Evolutionary conservation across 176 grass and related monocot genomes (phyloP), one percentile per base, ranked within the genome.

Genomic region (Saccharum officinarum): DNA sequence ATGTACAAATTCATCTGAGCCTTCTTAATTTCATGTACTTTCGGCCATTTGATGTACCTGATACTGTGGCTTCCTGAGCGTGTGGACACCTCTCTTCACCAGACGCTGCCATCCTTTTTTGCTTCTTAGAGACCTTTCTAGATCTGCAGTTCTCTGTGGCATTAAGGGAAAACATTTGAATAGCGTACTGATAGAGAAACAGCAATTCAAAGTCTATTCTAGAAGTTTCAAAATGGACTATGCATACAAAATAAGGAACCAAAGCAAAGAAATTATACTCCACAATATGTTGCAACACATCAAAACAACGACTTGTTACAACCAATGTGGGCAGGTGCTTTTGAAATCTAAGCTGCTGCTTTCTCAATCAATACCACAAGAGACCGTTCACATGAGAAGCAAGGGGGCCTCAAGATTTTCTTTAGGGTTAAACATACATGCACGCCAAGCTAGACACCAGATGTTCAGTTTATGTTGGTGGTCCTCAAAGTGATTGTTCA

Each of bases 71-170:
- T 95, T 95, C 84, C 55, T 95, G 20, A 98, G 89, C 17, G 96
- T 95, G 87, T 90, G 93, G 31, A 84, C 87, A 23, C 96, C 96
- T 87, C 93, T 89, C 90, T 98, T 98, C 82, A 98, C 86, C 37
- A 92, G 41, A 5, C 61, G 73, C 83, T 92, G 91, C 93, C 93
- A 98, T 76, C 89, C 91, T 49, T 70, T 95, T 81, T 94, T 93
- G 45, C 61, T 88, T 82, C 65, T 78, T 52, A 98, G 93, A 81
- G 75, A 71, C 65, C 60, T 90, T 82, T 95, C 91, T 8, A 98
- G 81, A 49, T 92, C 91, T 88, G 61, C 80, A 76, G 92, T 95
- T 95, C 81, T 92, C 92, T 95, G 79, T 18, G 67, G 69, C 41
- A 69, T 73, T 46, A 65, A 80, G 54, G 22, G 4, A 33, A 81